These are phyloP conservation scores for Cladochytrium replicatum DNA, from an alignment of 192 early-diverging fungal genomes.

Conservation along the genomic window DNA sequence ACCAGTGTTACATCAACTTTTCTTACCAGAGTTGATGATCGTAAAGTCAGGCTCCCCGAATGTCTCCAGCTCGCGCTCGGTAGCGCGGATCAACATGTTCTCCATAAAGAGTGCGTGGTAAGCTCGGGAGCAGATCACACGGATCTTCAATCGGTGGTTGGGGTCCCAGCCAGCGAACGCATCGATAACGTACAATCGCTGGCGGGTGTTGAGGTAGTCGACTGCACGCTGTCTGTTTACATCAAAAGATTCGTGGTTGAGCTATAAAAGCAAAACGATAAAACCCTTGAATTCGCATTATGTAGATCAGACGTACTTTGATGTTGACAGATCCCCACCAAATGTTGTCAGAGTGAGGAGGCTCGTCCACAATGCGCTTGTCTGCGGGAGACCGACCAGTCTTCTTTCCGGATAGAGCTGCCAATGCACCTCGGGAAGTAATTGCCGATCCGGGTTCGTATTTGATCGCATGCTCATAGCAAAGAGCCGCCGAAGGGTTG, in stretches of 20 bases:
- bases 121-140: slow-evolving; percentile 86
- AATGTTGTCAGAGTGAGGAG: slow-evolving; percentile 70
- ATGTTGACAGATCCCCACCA: slow-evolving; percentile 99
- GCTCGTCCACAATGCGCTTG: slow-evolving; percentile 96
- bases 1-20: slow-evolving; percentile 9
- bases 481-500: slow-evolving; percentile 13
- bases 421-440: slow-evolving; percentile 84
- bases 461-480: slow-evolving; percentile 82
- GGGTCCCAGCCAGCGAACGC: slow-evolving; percentile 98
- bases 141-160: slow-evolving; percentile 95
- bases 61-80: slow-evolving; percentile 73
- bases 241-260: slow-evolving; percentile 55
- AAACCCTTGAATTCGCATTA: neutral
- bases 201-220: slow-evolving; percentile 93
- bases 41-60: slow-evolving; percentile 97
- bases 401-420: slow-evolving; percentile 84
- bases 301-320: slow-evolving; percentile 61
- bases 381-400: slow-evolving; percentile 86
- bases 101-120: slow-evolving; percentile 97
- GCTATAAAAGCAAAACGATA: neutral
- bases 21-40: slow-evolving; percentile 92
- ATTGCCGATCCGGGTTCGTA: slow-evolving; percentile 79
- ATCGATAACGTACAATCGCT: slow-evolving; percentile 90
- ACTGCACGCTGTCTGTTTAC: slow-evolving; percentile 92
- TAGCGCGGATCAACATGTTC: slow-evolving; percentile 98